Evolutionary conservation across 1,139 yeast genomes (phyloP), one percentile per base, ranked within the genome.

Genomic region (Yamadazyma trypodendri): DNA sequence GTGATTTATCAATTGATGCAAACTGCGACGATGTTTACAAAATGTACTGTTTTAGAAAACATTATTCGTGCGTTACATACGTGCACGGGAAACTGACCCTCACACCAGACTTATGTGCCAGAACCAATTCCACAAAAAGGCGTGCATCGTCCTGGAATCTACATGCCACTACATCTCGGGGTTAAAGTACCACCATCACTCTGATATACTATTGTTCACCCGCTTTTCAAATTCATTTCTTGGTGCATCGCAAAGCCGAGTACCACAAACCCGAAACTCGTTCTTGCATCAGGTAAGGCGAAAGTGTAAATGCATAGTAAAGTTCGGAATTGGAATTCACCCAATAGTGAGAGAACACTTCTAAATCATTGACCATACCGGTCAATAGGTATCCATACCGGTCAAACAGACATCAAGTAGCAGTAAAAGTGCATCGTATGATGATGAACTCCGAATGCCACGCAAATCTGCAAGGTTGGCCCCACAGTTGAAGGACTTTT

Each of bases 1-100:
- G 21, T 18, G 21, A 18, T 23, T 4, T 11, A 23, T 23, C 25
- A 27, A 14, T 15, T 27, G 20, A 27, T 27, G 18, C 20, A 14
- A 14, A 14, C 9, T 28, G 34, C 25, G 29, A 18, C 25, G 13
- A 17, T 46, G 50, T 45, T 46, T 46, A 45, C 49, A 43, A 44
- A 42, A 8, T 20, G 30, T 4, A 24, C 31, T 2, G 8, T 12
- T 32, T 32, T n/a, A 36, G 41, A 18, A 34, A 28, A 28, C 9
- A 6, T 24, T 5, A 3, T 3, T 9, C 15, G 28, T 12, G 28
- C n/a, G n/a, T n/a, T n/a, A n/a, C n/a, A n/a, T n/a, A n/a, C n/a
- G n/a, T n/a, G n/a, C n/a, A n/a, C n/a, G n/a, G n/a, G n/a, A n/a
- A n/a, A n/a, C n/a, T 18, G 21, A 18, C 5, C 8, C 5, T 18